A percentile compares a stretch with the other conserved stretches of the same genome.
Evolutionary conservation across 441 rosid genomes (phyloP).

Genomic region (Geranium incanum): DNA sequence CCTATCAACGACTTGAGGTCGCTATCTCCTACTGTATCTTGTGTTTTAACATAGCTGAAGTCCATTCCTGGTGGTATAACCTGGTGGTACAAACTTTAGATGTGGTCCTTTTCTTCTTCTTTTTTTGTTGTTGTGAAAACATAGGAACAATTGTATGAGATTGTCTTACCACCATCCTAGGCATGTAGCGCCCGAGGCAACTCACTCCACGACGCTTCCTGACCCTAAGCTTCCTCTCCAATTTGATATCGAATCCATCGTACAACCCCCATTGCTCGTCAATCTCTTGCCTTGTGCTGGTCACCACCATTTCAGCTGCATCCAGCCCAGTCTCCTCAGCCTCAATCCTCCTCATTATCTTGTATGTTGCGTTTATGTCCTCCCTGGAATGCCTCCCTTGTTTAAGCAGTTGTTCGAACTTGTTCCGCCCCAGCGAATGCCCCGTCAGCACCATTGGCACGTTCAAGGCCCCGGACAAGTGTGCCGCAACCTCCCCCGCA

Average conservation of each 20-base stretch:
- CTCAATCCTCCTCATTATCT: slow-evolving; percentile 58
- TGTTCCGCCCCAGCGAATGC: slow-evolving; percentile 65
- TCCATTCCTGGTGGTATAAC: slow-evolving; percentile 81
- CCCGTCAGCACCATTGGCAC: slow-evolving; percentile 73
- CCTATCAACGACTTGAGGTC: slow-evolving; percentile 63
- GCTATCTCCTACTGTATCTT: slow-evolving; percentile 46
- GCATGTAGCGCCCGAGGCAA: slow-evolving; percentile 60
- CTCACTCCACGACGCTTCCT: slow-evolving; percentile 59
- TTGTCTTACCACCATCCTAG: slow-evolving; percentile 58
- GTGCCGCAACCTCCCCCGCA: slow-evolving; percentile 63
- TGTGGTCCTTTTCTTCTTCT: neutral
- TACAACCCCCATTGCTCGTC: slow-evolving; percentile 74
- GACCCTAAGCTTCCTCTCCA: slow-evolving; percentile 64
- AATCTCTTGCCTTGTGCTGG: slow-evolving; percentile 72
- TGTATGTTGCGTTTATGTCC: slow-evolving; percentile 53
- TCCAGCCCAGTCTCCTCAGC: slow-evolving; percentile 63
- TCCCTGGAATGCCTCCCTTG: slow-evolving; percentile 62
- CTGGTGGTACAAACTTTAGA: slow-evolving; percentile 21
- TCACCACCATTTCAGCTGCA: slow-evolving; percentile 61
- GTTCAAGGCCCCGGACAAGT: slow-evolving; percentile 51
- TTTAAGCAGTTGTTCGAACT: slow-evolving; percentile 65
- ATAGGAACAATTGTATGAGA: neutral
- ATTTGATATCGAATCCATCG: slow-evolving; percentile 61
- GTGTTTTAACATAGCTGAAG: slow-evolving; percentile 55
- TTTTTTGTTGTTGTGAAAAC: neutral